phyloP scores from a whole-genome alignment of 2,329 filamentous ascomycete genomes.

The Penicillium hesseltinei region DNA sequence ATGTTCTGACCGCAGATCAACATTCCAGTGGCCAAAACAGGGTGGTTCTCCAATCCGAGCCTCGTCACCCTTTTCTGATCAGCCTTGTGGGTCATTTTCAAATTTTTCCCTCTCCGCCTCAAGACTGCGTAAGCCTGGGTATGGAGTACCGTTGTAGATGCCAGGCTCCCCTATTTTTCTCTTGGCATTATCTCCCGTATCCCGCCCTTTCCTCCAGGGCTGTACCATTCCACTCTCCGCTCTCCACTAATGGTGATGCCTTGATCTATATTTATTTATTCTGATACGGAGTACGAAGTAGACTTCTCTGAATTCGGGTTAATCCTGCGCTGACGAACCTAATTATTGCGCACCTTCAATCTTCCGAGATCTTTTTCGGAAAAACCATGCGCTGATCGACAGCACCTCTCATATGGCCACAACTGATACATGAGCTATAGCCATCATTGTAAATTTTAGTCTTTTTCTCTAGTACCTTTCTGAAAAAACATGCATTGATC shows the following conservation, averaged over 20 bases:
- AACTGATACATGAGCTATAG: not conserved
- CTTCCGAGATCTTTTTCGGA: not conserved
- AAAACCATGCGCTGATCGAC: not conserved
- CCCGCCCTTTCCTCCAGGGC: not conserved
- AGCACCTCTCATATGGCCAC: not conserved
- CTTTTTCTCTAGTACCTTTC: too few species aligned
- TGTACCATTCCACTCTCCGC: not conserved
- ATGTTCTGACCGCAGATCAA: constrained; percentile 6
- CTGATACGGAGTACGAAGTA: not conserved
- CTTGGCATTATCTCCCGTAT: constrained; percentile 5
- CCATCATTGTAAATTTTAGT: not conserved
- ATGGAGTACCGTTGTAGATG: not conserved
- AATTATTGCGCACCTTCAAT: not conserved
- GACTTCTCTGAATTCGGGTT: not conserved
- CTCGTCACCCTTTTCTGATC: constrained; percentile 8
- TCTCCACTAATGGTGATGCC: not conserved
- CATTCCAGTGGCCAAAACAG: constrained; percentile 6
- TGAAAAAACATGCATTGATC: not conserved
- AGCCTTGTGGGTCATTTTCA: constrained; percentile 10
- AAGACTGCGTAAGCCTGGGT: not conserved
- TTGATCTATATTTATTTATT: constrained; percentile 8
- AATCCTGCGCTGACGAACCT: not conserved
- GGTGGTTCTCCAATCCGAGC: not conserved
- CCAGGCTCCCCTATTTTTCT: constrained; percentile 8
- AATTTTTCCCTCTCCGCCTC: constrained; percentile 4